Base-by-base conservation (phyloP, 495 filamentous ascomycete genomes). In the Xylaria flabelliformis region DNA sequence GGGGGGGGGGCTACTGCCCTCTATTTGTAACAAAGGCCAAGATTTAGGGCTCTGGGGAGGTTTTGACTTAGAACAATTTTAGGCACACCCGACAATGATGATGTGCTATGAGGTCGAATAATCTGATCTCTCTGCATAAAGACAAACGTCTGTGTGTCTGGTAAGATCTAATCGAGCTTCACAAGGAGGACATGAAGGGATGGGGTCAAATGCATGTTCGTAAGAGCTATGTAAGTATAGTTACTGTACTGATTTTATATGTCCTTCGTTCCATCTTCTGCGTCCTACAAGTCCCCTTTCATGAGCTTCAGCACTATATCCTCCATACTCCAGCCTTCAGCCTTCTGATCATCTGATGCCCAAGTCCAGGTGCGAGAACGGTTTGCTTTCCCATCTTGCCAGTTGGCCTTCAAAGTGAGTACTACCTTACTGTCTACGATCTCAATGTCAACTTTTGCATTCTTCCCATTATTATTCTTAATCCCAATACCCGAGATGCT, bases 401-500 rank as follows among this genome's bases (percentile, higher is more conserved):
- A 67, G 4, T 41, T 64, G 19, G 71, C 72, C 34, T 76, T 71
- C 15, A 79, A 66, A 51, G 39, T 71, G 0, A 79, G 71, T 1
- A 71, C 71, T 1, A 77, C 46, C 15, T 41, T 74, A 19, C 61
- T 53, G 32, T 75, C 66, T 4, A 10, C 63, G 17, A 71, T 59
- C 8, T 69, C 59, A 34, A 77, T 74, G 13, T 70, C 59, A 36
- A 79, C 13, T 1, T 17, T 53, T 0, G 55, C 75, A 39, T 69
- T 73, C 19, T 21, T 53, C 24, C 70, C 74, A 4, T 76, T 69
- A 36, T 59, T 46, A 24, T 64, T 74, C 7, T 15, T 63, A 12
- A 79, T 34, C 4, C 61, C 64, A 2, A 72, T 72, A 34, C 77
- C 77, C 0, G 48, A 50, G 21, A 71, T 39, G 15, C 65, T 74